phyloP scores from a whole-genome alignment of 164 flowering plant genomes.

The Piper longum region DNA sequence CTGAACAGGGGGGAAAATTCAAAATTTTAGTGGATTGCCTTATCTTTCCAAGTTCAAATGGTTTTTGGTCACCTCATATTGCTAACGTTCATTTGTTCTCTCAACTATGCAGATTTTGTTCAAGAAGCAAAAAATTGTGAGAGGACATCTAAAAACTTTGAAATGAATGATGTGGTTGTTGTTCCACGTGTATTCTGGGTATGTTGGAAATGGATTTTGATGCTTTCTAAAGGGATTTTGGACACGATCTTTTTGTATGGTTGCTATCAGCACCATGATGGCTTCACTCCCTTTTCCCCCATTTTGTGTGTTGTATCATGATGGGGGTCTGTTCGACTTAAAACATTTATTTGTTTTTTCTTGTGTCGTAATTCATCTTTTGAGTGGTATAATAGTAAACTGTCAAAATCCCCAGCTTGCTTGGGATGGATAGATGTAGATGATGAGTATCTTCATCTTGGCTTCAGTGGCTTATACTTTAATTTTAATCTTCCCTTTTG shows the following conservation, averaged over 20 bases:
- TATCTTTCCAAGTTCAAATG: neutral
- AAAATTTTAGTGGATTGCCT: neutral
- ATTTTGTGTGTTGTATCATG: no score
- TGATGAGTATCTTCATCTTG: neutral
- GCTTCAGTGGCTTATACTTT: neutral
- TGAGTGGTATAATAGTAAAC: neutral
- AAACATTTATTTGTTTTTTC: no score
- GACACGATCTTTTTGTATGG: no score
- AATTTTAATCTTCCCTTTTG: no score
- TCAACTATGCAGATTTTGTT: constrained; percentile 44
- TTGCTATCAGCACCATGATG: no score
- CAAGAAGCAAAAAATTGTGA: constrained; percentile 72
- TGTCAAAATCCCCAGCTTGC: neutral
- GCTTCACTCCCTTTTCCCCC: no score
- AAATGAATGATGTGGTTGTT: constrained; percentile 32
- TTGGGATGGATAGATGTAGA: neutral
- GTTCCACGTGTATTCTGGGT: constrained; percentile 79
- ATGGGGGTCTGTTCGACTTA: no score
- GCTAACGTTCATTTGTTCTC: neutral
- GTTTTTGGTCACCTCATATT: neutral
- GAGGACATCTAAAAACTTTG: constrained; percentile 55
- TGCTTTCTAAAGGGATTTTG: no score
- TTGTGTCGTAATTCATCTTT: neutral
- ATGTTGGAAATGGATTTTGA: constrained; percentile 8
- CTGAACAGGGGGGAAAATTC: neutral